phyloP scores from a whole-genome alignment of 1,139 yeast species.

The Pneumocystis jirovecii region DNA sequence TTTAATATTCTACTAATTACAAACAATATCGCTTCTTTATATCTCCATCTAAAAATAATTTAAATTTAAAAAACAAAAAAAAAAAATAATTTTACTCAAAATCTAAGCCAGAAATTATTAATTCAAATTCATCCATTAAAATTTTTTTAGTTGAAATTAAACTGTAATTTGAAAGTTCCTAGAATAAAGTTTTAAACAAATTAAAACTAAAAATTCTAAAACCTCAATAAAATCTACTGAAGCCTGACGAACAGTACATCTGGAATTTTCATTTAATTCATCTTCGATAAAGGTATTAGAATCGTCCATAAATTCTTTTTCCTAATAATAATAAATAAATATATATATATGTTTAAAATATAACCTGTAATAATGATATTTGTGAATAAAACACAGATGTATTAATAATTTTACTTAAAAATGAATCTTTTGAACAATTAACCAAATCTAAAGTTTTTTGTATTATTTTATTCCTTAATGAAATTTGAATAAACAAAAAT shows the following conservation, averaged over 20 bases:
- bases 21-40: background rate
- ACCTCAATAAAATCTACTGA: constrained; percentile 1
- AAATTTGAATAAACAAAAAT: background rate
- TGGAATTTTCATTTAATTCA: background rate
- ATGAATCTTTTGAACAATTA: background rate
- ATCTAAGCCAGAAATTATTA: background rate
- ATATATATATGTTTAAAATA: background rate
- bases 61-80: background rate
- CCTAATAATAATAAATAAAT: background rate
- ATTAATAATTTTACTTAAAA: background rate
- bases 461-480: background rate
- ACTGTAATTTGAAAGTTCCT: background rate
- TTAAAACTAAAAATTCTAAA: background rate
- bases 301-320: background rate
- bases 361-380: background rate
- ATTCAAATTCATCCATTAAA: background rate
- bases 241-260: background rate
- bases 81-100: background rate
- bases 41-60: background rate
- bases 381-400: background rate
- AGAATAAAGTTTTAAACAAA: background rate
- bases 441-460: background rate
- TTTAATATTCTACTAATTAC: background rate
- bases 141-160: background rate
- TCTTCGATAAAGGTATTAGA: background rate